Conservation (phyloP, 345 rosid species). For the Atalantia buxifolia region DNA sequence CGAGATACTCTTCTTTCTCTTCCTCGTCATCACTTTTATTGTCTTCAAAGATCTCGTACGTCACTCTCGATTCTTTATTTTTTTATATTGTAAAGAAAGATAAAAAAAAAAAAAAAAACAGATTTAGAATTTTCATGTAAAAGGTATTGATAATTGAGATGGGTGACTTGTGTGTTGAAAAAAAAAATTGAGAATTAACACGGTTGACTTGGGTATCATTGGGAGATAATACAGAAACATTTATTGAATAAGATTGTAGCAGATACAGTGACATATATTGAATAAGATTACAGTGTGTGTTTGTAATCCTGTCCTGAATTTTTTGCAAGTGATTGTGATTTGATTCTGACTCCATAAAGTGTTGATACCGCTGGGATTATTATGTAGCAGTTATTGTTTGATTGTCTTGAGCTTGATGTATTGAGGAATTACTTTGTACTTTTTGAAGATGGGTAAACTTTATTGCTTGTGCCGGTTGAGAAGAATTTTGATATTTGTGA, state of each 20-base stretch:
- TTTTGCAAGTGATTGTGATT: no score
- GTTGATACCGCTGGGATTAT: background rate
- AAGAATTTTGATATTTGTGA: no score
- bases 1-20: conserved; percentile 61
- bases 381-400: background rate
- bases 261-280: no score
- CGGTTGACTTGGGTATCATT: no score
- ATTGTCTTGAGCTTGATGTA: background rate
- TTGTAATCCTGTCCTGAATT: background rate
- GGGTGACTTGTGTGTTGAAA: background rate
- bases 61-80: background rate
- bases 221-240: no score
- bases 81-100: no score
- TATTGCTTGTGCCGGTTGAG: no score
- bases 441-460: background rate
- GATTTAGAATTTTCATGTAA: background rate
- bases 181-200: background rate
- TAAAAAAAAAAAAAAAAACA: no score
- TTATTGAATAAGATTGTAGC: no score
- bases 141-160: background rate
- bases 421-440: background rate
- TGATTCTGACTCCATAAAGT: background rate
- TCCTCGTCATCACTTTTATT: conserved; percentile 54
- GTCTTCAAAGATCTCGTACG: conserved; percentile 65
- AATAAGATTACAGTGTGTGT: background rate